Evolutionary conservation across 2,329 filamentous ascomycete species (phyloP), one percentile per base, ranked within the genome.

Genomic region (Thielaviopsis euricoi): DNA sequence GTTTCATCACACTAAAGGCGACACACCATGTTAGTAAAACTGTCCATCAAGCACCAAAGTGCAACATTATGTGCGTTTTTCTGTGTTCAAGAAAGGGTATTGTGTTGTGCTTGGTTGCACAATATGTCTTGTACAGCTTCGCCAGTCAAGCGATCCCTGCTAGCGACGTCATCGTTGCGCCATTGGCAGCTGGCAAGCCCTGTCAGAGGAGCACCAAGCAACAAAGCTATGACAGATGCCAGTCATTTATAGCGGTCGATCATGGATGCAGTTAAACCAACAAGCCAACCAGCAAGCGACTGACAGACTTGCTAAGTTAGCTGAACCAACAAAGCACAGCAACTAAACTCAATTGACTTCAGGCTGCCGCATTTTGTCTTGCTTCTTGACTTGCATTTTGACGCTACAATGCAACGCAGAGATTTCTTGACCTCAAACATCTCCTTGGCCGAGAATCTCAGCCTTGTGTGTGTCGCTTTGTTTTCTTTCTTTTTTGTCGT

Each of bases 1-100:
- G 82, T 83, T 76, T 98, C 93, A 80, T 97, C 93, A 74, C 93
- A 98, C 93, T 96, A 61, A 62, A 62, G 61, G 63, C 57, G 59
- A 64, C 60, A 63, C 55, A 53, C 64, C 61, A 61, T 53, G 64
- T 66, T 53, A 60, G 60, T 59, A 61, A 60, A 17, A 15, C 26
- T 33, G 54, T 33, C 55, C 59, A 37, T 15, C 48, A 29, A 53
- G 54, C 23, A 61, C 10, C 1, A 26, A n/a, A 15, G 4, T 33
- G 29, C n/a, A n/a, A n/a, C n/a, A n/a, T 33, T 33, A 6, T 33
- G 29, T 33, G 6, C 12, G 6, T 33, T 33, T 33, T 33, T 33
- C 12, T 29, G 12, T 23, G 7, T 37, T 51, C 25, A 13, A 51
- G 40, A 37, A 43, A 33, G 4, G 29, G 50, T 23, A 12, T 21